Percentiles rank a stretch among this genome's conserved stretches.
Evolutionary conservation across 768 basidiomycete species (phyloP).

Genomic region (Daedaleopsis nitida): DNA sequence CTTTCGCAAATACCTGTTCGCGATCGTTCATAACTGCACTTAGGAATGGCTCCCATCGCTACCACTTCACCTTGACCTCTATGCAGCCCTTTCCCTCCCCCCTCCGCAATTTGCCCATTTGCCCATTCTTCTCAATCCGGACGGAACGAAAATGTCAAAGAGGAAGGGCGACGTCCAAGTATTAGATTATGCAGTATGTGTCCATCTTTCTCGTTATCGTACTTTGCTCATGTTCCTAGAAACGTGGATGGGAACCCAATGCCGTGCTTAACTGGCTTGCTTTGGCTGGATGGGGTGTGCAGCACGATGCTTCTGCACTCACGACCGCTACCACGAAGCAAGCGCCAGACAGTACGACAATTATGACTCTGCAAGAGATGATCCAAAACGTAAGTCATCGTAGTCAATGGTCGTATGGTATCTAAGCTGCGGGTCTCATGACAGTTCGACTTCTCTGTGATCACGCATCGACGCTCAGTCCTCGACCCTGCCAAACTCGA

Average conservation of each 20-base stretch:
- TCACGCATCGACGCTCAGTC: constrained; percentile 84
- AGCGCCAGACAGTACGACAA: constrained; percentile 64
- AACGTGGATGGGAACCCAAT: constrained; percentile 86
- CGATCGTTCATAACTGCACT: background rate
- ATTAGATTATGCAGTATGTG: constrained; percentile 77
- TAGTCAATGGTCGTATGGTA: background rate
- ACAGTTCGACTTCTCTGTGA: constrained; percentile 73
- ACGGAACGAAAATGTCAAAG: constrained; percentile 95
- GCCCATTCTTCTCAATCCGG: constrained; percentile 85
- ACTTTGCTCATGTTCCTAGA: constrained; percentile 40
- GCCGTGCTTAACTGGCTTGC: constrained; percentile 94
- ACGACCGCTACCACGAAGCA: constrained; percentile 28
- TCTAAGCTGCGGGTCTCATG: background rate
- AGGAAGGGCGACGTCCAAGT: constrained; percentile 89
- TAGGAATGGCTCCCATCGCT: constrained; percentile 97
- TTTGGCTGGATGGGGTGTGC: constrained; percentile 89
- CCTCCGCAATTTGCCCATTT: constrained; percentile 89
- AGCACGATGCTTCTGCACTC: constrained; percentile 34
- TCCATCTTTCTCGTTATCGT: background rate
- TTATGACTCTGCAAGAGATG: constrained; percentile 66
- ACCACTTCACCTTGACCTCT: constrained; percentile 88
- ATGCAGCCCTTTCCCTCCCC: constrained; percentile 69
- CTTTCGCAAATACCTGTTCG: too few relatives aligned
- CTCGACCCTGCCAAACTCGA: constrained; percentile 81
- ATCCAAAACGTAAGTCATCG: constrained; percentile 54